Conservation (phyloP, 1,284 basidiomycete species). For the Coriolopsis trogii region DNA sequence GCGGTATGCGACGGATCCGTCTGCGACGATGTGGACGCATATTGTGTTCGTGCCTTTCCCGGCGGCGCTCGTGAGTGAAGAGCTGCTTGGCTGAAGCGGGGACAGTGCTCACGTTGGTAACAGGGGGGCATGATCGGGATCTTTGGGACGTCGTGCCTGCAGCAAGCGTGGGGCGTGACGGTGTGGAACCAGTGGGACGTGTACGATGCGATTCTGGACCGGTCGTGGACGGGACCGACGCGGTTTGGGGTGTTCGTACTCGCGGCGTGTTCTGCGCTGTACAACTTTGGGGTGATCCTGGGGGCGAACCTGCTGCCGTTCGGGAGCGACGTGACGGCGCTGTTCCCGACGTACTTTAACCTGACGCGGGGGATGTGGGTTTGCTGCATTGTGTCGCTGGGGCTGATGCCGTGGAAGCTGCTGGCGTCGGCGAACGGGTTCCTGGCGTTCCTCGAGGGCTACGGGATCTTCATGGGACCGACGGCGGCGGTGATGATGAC, state of each 20-base stretch:
- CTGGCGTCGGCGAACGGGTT: conserved; percentile 31
- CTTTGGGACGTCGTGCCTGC: conserved; percentile 26
- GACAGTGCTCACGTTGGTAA: neutral
- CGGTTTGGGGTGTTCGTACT: conserved; percentile 48
- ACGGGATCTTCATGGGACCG: conserved; percentile 34
- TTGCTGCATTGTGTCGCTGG: conserved; percentile 46
- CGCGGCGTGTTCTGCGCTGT: conserved; percentile 43
- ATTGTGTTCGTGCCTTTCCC: conserved; percentile 29
- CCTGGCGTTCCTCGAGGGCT: conserved; percentile 31
- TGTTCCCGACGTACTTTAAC: conserved; percentile 42
- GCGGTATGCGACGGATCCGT: conserved; percentile 23
- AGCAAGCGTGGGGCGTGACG: conserved; percentile 27
- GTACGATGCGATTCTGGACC: conserved; percentile 29
- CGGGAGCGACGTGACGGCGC: conserved; percentile 39
- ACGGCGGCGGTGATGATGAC: conserved; percentile 33
- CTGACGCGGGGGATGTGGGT: conserved; percentile 48
- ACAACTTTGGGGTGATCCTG: conserved; percentile 48
- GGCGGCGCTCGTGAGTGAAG: conserved; percentile 23
- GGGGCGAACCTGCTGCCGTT: conserved; percentile 36
- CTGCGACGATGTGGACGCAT: conserved; percentile 28
- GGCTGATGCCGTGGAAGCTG: conserved; percentile 39
- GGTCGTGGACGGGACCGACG: conserved; percentile 19
- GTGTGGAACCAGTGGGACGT: conserved; percentile 32
- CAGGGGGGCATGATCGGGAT: conserved; percentile 31
- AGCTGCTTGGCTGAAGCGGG: neutral